Percentiles rank a stretch among this genome's conserved stretches.
Evolutionary conservation across 2,329 filamentous ascomycete genomes (phyloP).

Genomic region (Gaeumannomyces tritici): DNA sequence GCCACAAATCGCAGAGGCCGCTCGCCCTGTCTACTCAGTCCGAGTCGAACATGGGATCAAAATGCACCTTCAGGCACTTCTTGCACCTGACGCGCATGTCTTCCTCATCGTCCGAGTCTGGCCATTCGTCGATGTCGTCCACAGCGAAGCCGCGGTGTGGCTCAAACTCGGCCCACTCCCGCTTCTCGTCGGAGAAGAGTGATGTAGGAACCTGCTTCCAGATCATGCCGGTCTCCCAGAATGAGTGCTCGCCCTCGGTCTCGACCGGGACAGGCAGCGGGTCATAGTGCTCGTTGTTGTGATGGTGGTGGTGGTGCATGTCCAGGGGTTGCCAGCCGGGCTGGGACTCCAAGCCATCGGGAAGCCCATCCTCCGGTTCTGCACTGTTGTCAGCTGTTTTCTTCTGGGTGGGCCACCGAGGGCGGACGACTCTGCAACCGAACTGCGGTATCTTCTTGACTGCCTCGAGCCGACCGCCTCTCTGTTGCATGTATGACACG

Average conservation of each 20-base stretch:
- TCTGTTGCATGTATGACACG: constrained; percentile 30
- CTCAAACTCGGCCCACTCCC: constrained; percentile 40
- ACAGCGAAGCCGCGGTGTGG: constrained; percentile 8
- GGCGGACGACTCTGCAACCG: constrained; percentile 33
- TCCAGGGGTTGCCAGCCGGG: constrained; percentile 11
- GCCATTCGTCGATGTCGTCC: constrained; percentile 4
- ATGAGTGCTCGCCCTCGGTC: constrained; percentile 22
- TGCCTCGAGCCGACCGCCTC: background rate
- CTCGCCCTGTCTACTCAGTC: background rate
- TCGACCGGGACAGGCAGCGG: constrained; percentile 30
- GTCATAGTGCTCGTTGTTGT: constrained; percentile 16
- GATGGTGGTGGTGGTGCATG: constrained; percentile 18
- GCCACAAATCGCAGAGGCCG: no score
- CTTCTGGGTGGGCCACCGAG: constrained; percentile 18
- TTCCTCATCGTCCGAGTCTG: constrained; percentile 2
- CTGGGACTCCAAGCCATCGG: constrained; percentile 12
- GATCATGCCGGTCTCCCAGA: constrained; percentile 21
- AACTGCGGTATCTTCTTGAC: constrained; percentile 21
- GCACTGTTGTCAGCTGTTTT: constrained; percentile 13
- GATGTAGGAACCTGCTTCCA: constrained; percentile 40
- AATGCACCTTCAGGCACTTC: constrained; percentile 10
- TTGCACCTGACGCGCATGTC: constrained; percentile 8
- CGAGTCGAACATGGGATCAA: background rate
- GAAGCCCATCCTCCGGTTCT: background rate
- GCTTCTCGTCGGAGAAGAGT: constrained; percentile 25